phyloP scores from a whole-genome alignment of 495 filamentous ascomycete species.

The Trichoderma gamsii region DNA sequence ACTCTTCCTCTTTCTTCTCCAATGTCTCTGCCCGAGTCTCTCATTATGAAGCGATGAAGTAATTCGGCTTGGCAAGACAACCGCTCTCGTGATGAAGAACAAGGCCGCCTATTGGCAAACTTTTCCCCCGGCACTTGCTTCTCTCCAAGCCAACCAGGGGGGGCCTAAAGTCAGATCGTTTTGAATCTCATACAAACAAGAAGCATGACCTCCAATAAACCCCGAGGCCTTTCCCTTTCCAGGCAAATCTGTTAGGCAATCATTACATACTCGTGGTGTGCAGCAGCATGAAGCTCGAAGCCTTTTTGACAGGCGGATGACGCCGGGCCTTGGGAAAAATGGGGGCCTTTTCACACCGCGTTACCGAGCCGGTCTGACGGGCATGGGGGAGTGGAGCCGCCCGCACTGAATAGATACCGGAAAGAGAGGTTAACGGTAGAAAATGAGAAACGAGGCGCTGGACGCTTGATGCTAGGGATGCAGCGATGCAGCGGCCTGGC shows the following conservation, averaged over 20 bases:
- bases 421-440: neutral
- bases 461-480: too few species aligned
- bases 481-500: too few species aligned
- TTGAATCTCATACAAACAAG: neutral
- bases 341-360: neutral
- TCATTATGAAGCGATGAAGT: too few species aligned
- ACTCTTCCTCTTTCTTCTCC: neutral
- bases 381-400: neutral
- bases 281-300: neutral
- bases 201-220: neutral
- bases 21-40: too few species aligned
- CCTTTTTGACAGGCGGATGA: neutral
- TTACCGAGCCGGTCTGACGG: slow-evolving; percentile 11
- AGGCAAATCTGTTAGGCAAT: slow-evolving; percentile 4
- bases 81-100: neutral
- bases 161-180: neutral
- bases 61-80: neutral
- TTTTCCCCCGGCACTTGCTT: neutral
- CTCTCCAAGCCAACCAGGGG: neutral
- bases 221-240: neutral
- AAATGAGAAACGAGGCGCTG: neutral
- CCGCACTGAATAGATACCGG: slow-evolving; percentile 3
- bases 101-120: neutral
- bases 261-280: slow-evolving; percentile 8
- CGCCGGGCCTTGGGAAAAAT: neutral